These are phyloP conservation scores for Sphaceloma murrayae DNA, from an alignment of 2,329 filamentous ascomycete genomes.

Conservation along the genomic window DNA sequence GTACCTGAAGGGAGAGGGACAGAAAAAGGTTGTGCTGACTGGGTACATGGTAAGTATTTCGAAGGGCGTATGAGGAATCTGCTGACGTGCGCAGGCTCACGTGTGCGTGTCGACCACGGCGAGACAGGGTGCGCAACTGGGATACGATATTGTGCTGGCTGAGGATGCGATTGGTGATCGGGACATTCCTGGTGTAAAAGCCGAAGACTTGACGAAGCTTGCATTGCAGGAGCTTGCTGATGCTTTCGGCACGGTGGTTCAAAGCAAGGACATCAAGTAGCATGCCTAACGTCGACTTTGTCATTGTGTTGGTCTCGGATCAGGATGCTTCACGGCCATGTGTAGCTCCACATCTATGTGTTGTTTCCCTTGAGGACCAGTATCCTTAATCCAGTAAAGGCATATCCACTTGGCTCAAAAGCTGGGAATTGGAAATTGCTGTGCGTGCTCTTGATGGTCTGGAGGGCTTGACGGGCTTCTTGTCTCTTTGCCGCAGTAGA, in stretches of 20 bases:
- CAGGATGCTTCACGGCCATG: neutral
- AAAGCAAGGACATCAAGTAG: constrained; percentile 40
- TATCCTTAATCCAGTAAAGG: neutral
- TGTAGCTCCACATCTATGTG: neutral
- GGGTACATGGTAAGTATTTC: constrained; percentile 44
- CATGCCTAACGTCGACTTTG: neutral
- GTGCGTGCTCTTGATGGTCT: constrained; percentile 9
- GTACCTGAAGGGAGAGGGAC: constrained; percentile 41
- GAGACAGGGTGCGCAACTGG: constrained; percentile 49
- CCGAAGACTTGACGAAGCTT: constrained; percentile 45
- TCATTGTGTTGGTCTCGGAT: neutral
- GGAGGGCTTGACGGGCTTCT: constrained; percentile 2
- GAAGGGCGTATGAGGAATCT: neutral
- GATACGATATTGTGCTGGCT: constrained; percentile 54
- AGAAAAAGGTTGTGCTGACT: constrained; percentile 52
- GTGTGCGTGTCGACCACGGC: constrained; percentile 56
- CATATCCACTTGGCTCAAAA: too few species aligned
- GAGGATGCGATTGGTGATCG: constrained; percentile 57
- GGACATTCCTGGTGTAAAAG: constrained; percentile 53
- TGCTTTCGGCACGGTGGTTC: constrained; percentile 52
- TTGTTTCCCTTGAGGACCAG: neutral
- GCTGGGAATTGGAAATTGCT: constrained; percentile 9
- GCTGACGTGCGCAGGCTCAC: constrained; percentile 42
- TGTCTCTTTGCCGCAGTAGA: neutral
- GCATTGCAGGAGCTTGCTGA: constrained; percentile 52